Evolutionary conservation across 2,329 filamentous ascomycete genomes (phyloP).

Genomic region (Fusarium algeriense): DNA sequence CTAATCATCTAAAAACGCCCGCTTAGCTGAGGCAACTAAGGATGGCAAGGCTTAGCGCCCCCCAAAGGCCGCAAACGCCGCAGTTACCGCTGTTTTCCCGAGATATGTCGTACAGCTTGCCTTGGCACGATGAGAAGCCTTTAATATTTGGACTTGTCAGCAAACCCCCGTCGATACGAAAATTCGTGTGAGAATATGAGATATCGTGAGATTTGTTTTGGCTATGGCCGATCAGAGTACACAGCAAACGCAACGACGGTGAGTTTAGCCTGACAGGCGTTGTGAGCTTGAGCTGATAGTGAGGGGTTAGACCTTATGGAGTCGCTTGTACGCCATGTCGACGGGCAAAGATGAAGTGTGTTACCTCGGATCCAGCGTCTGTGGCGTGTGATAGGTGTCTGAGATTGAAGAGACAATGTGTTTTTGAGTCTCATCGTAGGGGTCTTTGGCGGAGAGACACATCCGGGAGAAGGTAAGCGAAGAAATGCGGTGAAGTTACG

Average conservation of each 20-base stretch:
- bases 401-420: not conserved
- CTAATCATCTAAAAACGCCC: not conserved
- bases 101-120: not conserved
- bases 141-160: not conserved
- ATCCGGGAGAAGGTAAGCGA: not conserved
- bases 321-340: slow-evolving; percentile 13
- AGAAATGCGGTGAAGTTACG: not conserved
- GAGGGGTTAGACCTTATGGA: not conserved
- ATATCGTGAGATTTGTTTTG: not conserved
- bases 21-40: not conserved
- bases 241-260: not conserved
- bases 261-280: accelerated
- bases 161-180: not conserved
- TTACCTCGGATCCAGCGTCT: not conserved
- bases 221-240: not conserved
- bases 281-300: not conserved
- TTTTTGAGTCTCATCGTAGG: slow-evolving; percentile 2
- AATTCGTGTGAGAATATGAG: not conserved
- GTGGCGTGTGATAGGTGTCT: slow-evolving; percentile 1
- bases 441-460: slow-evolving; percentile 1
- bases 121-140: not conserved
- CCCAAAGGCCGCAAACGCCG: not conserved
- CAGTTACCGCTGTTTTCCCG: not conserved
- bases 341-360: slow-evolving; percentile 14
- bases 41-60: not conserved